These are phyloP conservation scores for Aspergillus bridgeri DNA, from an alignment of 495 filamentous ascomycete genomes.

Conservation along the genomic window DNA sequence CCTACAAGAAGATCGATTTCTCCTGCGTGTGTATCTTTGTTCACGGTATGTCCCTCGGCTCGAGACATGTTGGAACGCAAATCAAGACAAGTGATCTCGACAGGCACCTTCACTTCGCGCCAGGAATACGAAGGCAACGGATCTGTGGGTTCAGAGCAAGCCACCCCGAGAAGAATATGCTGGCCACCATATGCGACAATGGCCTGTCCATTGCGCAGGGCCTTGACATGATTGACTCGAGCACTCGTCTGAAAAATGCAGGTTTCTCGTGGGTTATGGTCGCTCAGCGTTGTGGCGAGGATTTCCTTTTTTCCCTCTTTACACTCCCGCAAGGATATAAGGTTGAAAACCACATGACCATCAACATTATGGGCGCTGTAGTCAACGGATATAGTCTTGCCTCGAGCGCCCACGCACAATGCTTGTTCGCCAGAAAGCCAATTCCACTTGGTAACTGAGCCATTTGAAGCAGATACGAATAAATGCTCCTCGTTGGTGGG, in stretches of 20 bases:
- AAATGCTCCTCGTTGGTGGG: slow-evolving; percentile 53
- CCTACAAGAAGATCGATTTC: slow-evolving; percentile 71
- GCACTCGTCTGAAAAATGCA: slow-evolving; percentile 28
- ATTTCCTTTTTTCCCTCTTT: slow-evolving; percentile 35
- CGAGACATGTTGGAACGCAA: slow-evolving; percentile 17
- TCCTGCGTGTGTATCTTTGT: slow-evolving; percentile 6
- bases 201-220: slow-evolving; percentile 28
- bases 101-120: slow-evolving; percentile 44
- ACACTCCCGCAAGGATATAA: slow-evolving; percentile 21
- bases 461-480: slow-evolving; percentile 66
- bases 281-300: slow-evolving; percentile 18
- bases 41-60: slow-evolving; percentile 30
- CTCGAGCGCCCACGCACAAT: slow-evolving; percentile 42
- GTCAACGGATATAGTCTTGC: slow-evolving; percentile 23
- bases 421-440: slow-evolving; percentile 61
- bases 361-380: slow-evolving; percentile 13
- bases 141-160: slow-evolving; percentile 10
- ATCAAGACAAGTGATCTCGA: slow-evolving; percentile 33
- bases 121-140: slow-evolving; percentile 38
- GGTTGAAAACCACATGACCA: slow-evolving; percentile 7
- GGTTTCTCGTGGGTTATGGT: slow-evolving; percentile 22
- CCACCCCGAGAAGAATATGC: slow-evolving; percentile 34
- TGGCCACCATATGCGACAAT: slow-evolving; percentile 36
- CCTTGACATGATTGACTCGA: slow-evolving; percentile 32
- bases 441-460: slow-evolving; percentile 67